Evolutionary conservation across 169 alveolate species (phyloP).

Genomic region (Ichthyophthirius multifiliis): DNA sequence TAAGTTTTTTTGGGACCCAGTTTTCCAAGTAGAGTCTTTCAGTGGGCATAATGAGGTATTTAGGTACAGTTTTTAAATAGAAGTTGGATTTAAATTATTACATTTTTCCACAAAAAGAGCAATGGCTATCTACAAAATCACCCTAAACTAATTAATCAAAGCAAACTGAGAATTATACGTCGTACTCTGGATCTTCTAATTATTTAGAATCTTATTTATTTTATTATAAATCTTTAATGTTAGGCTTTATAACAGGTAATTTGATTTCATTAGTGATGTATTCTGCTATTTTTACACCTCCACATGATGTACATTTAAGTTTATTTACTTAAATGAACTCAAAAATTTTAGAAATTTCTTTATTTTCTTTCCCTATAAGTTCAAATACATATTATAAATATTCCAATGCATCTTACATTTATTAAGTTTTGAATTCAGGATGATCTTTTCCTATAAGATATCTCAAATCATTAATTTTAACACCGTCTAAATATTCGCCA

Average conservation of each 20-base stretch:
- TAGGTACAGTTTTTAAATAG: constrained; percentile 51
- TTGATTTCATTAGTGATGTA: constrained; percentile 31
- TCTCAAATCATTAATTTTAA: constrained; percentile 76
- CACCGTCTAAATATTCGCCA: constrained; percentile 86
- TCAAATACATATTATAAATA: constrained; percentile 65
- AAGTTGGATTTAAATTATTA: constrained; percentile 38
- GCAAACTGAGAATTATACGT: constrained; percentile 15
- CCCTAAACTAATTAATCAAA: constrained; percentile 1
- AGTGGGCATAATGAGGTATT: constrained; percentile 44
- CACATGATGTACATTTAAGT: constrained; percentile 70
- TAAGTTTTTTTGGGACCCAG: constrained; percentile 86
- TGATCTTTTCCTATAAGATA: constrained; percentile 76
- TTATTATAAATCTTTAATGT: constrained; percentile 8
- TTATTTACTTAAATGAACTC: constrained; percentile 64
- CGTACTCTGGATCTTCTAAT: constrained; percentile 39
- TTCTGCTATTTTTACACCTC: constrained; percentile 57
- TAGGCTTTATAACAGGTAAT: constrained; percentile 23
- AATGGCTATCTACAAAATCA: constrained; percentile 39
- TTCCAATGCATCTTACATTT: constrained; percentile 85
- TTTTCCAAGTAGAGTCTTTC: constrained; percentile 70
- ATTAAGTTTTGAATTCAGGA: constrained; percentile 67
- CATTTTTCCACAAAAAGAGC: constrained; percentile 51
- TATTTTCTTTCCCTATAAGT: constrained; percentile 64
- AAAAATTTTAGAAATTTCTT: constrained; percentile 60
- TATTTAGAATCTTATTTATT: constrained; percentile 8